Base-by-base conservation (phyloP, 208 protist species). In the Leishmania aethiopica region DNA sequence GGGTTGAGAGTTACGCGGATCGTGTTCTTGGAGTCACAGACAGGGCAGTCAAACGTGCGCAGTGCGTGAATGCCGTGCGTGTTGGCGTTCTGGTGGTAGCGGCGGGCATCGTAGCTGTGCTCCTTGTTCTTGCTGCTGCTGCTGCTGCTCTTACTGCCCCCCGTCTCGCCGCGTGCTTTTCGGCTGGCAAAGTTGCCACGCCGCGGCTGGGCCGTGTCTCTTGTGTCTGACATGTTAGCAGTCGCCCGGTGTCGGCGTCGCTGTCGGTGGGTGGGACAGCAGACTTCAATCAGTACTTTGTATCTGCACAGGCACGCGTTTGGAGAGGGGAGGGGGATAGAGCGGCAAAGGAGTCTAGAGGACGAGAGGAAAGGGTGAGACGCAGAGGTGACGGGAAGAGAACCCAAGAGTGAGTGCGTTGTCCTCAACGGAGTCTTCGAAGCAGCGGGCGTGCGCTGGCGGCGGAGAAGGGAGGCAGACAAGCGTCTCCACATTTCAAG, bases 41-140 rank as follows among this genome's bases (percentile, higher is more conserved):
- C 87, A 19, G 94, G 94, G 71, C 94, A 97, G 87, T 95, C 86
- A 59, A 97, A 97, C 62, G 78, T 89, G 45, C 82, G 89, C 11
- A 97, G 86, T 6, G 91, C 64, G 35, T 86, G 89, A 83, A 91
- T 97, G 80, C 77, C 85, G 69, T 83, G 85, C 40, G 53, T 86
- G 84, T 90, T 88, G 17, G 84, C 88, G 73, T 95, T 95, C 37
- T 91, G 92, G 67, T 95, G 91, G 71, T 89, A 91, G 28, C 83
- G 71, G 35, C 85, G 74, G 6, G 89, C 85, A 47, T 91, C 86
- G 66, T 84, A 95, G 77, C 70, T 64, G 85, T 89, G 88, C 32
- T 69, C 71, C 32, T 89, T 88, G 28, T 87, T 62, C 13, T 84
- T 84, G 6, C 17, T 49, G 40, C 66, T 82, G 69, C 69, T 49